phyloP scores from a whole-genome alignment of 441 rosid species.

The Theobroma grandiflorum region DNA sequence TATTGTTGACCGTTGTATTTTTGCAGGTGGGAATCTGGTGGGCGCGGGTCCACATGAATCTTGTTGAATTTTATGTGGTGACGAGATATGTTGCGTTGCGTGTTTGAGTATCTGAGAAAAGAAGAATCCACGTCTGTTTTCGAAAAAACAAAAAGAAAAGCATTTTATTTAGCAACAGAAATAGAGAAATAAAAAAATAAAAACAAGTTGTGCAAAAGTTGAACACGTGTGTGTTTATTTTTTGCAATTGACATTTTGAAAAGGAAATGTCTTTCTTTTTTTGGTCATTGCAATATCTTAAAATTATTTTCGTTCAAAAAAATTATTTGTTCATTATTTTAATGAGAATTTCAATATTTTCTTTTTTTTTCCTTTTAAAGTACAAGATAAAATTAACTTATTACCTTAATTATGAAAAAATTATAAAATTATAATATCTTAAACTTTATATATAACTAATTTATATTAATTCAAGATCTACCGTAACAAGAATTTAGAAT shows the following conservation, averaged over 20 bases:
- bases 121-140: background rate
- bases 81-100: constrained; percentile 53
- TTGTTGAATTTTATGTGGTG: constrained; percentile 41
- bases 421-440: no score
- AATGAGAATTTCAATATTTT: no score
- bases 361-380: no score
- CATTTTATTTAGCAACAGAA: background rate
- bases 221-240: background rate
- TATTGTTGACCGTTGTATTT: constrained; percentile 32
- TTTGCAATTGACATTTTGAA: background rate
- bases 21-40: constrained; percentile 35
- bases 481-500: no score
- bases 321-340: no score
- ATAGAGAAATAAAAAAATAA: background rate
- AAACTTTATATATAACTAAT: no score
- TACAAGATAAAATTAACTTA: no score
- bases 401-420: no score
- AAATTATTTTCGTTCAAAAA: background rate
- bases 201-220: background rate
- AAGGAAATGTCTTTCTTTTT: background rate
- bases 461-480: no score
- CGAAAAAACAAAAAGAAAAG: background rate
- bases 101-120: constrained; percentile 29
- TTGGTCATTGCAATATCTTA: background rate
- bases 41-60: constrained; percentile 48